phyloP scores from a whole-genome alignment of 306 rosid genomes.

The Pyrus bretschneideri region DNA sequence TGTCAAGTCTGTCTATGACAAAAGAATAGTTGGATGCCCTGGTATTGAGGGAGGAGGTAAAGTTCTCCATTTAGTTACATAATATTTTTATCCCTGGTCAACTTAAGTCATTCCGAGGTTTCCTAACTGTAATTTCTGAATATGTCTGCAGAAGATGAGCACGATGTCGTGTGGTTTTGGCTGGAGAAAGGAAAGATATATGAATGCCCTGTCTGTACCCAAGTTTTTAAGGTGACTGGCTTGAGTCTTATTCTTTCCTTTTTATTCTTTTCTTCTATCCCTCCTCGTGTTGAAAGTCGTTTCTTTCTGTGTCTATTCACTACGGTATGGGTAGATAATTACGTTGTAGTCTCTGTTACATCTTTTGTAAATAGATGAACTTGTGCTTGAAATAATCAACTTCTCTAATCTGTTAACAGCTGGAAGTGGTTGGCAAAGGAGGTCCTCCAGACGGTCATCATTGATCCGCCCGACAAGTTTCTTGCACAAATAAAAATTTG shows the following conservation, averaged over 20 bases:
- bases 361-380: background rate
- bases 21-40: conserved; percentile 48
- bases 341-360: background rate
- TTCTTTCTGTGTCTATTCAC: background rate
- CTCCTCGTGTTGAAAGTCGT: background rate
- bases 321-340: background rate
- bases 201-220: conserved; percentile 45
- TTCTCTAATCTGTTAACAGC: conserved; percentile 20
- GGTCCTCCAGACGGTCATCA: conserved; percentile 39
- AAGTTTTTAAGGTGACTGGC: conserved; percentile 31
- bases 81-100: background rate
- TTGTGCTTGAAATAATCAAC: background rate
- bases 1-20: conserved; percentile 32
- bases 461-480: conserved; percentile 11
- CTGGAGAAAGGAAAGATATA: conserved; percentile 42
- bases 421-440: conserved; percentile 38
- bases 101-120: background rate
- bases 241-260: background rate
- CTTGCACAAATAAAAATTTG: conserved; percentile 16
- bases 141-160: conserved; percentile 36
- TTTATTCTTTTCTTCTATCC: background rate
- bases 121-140: background rate
- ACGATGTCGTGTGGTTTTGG: conserved; percentile 57
- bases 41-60: conserved; percentile 45
- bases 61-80: background rate